Percentiles rank a stretch among this genome's conserved stretches.
phyloP scores from a whole-genome alignment of 2,329 filamentous ascomycete genomes.

The Diaporthe sp. region DNA sequence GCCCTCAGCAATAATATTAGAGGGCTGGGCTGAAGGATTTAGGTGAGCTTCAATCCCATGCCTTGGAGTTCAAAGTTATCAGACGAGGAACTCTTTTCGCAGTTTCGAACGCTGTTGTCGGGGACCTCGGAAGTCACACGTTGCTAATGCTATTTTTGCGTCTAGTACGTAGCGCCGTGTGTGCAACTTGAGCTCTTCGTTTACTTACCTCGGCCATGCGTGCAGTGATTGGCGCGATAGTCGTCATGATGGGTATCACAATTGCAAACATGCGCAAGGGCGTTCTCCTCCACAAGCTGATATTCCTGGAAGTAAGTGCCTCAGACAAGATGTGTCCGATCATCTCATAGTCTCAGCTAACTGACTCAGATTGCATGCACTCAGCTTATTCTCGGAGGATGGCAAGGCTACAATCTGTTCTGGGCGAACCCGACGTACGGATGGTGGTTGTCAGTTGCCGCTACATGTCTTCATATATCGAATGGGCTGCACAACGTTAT shows the following conservation, averaged over 20 bases:
- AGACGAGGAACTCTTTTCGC: not conserved
- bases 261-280: slow-evolving; percentile 63
- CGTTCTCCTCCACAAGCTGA: slow-evolving; percentile 64
- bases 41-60: slow-evolving; percentile 17
- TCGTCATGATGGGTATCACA: slow-evolving; percentile 64
- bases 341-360: slow-evolving; percentile 59
- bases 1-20: slow-evolving; percentile 31
- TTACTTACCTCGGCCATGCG: not conserved
- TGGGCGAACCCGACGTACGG: slow-evolving; percentile 62
- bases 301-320: slow-evolving; percentile 62
- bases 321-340: slow-evolving; percentile 71
- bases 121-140: not conserved
- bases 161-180: slow-evolving; percentile 29
- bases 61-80: not conserved
- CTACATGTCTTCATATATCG: slow-evolving; percentile 72
- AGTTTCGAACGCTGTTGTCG: not conserved
- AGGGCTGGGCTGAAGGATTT: slow-evolving; percentile 41
- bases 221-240: slow-evolving; percentile 59
- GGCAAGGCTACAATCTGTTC: slow-evolving; percentile 50
- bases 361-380: slow-evolving; percentile 39
- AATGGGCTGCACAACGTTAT: slow-evolving; percentile 77
- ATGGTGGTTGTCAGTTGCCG: slow-evolving; percentile 74
- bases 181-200: not conserved
- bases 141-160: not conserved
- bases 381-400: slow-evolving; percentile 39